Conservation (phyloP, 2,329 filamentous ascomycete species). For the Xylariaceae sp. region DNA sequence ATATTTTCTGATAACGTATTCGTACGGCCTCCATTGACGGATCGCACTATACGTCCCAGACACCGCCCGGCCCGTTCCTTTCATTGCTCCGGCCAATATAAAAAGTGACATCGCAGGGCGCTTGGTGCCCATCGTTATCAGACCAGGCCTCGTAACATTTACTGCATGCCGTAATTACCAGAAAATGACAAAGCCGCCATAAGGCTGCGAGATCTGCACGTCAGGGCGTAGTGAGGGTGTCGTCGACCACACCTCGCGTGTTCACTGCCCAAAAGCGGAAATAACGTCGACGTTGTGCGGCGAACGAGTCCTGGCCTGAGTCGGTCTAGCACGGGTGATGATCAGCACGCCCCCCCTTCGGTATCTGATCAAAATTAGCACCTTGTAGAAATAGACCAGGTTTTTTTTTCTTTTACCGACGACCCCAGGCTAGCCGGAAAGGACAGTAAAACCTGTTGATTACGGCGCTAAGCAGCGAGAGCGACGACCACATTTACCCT, state of each 20-base stretch:
- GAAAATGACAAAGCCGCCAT: background rate
- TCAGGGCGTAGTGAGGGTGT: background rate
- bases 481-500: background rate
- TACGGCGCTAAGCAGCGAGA: background rate
- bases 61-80: background rate
- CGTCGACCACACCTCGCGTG: background rate
- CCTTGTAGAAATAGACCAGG: background rate
- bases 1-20: background rate
- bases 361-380: background rate
- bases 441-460: too few species aligned
- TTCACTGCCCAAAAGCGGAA: conserved; percentile 17
- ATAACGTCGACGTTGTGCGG: conserved; percentile 3
- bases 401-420: background rate
- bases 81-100: background rate
- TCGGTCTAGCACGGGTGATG: conserved; percentile 13
- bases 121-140: background rate
- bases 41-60: background rate
- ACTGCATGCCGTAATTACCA: background rate
- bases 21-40: background rate
- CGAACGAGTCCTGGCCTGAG: conserved; percentile 3
- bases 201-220: background rate
- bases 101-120: background rate
- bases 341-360: background rate
- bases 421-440: background rate
- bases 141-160: background rate